Evolutionary conservation across 2,329 filamentous ascomycete species (phyloP).

Genomic region (Lecanoromycetidae sp.): DNA sequence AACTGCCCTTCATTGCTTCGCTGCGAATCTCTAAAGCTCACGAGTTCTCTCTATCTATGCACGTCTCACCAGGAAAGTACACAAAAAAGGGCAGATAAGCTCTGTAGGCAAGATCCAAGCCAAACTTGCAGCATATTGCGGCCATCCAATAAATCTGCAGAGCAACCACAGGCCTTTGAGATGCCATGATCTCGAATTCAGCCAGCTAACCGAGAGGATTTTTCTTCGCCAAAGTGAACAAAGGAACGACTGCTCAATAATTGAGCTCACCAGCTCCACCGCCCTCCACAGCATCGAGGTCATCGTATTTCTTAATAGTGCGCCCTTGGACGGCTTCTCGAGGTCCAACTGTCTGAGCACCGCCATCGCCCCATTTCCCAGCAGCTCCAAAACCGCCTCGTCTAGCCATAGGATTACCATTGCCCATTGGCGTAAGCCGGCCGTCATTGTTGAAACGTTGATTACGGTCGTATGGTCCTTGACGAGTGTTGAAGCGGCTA

Average conservation of each 20-base stretch:
- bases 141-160: background rate
- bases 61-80: too few species aligned
- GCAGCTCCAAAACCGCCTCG: constrained; percentile 32
- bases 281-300: constrained; percentile 73
- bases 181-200: background rate
- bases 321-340: constrained; percentile 85
- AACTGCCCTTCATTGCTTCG: too few species aligned
- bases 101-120: too few species aligned
- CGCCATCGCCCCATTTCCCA: constrained; percentile 61
- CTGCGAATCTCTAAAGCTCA: too few species aligned
- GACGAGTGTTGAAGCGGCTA: constrained; percentile 42
- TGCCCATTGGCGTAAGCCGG: constrained; percentile 34
- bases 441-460: constrained; percentile 28
- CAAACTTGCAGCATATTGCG: too few species aligned
- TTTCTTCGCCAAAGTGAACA: too few species aligned
- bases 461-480: constrained; percentile 60
- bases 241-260: constrained; percentile 50
- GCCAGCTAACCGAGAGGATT: background rate
- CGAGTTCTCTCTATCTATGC: too few species aligned
- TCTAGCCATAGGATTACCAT: constrained; percentile 26
- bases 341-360: constrained; percentile 64
- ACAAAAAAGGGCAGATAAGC: too few species aligned
- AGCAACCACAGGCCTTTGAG: background rate
- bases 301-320: constrained; percentile 93
- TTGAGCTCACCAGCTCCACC: constrained; percentile 74